Evolutionary conservation across 75 land plant species (phyloP).

Genomic region (Gnetum montanum): DNA sequence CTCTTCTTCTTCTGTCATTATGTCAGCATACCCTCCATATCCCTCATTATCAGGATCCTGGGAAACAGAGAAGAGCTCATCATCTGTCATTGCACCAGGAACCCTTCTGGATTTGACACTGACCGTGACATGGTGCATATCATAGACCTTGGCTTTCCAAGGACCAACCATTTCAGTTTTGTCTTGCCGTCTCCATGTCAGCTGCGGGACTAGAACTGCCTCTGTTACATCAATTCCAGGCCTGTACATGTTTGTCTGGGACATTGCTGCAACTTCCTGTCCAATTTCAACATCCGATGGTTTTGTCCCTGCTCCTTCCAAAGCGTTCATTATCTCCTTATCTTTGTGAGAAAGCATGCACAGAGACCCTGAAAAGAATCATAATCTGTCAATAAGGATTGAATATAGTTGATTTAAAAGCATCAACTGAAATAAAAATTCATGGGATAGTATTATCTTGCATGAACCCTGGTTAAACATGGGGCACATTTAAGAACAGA

Average conservation of each 20-base stretch:
- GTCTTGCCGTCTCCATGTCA: slow-evolving; percentile 79
- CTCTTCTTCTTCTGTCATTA: slow-evolving; percentile 66
- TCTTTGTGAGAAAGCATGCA: slow-evolving; percentile 68
- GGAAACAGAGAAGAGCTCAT: slow-evolving; percentile 41
- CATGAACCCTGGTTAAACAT: no score
- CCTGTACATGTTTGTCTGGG: slow-evolving; percentile 72
- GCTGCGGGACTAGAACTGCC: slow-evolving; percentile 65
- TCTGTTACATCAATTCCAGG: slow-evolving; percentile 85
- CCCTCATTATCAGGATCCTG: slow-evolving; percentile 23
- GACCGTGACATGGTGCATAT: slow-evolving; percentile 78
- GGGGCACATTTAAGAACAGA: no score
- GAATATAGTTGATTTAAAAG: no score
- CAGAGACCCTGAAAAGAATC: no score
- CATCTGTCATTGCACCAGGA: slow-evolving; percentile 77
- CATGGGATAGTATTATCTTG: no score
- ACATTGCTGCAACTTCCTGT: slow-evolving; percentile 71
- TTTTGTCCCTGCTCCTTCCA: slow-evolving; percentile 71
- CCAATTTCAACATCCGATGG: slow-evolving; percentile 56
- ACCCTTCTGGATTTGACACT: slow-evolving; percentile 73
- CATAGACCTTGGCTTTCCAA: slow-evolving; percentile 79
- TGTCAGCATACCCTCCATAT: slow-evolving; percentile 23
- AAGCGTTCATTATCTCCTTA: slow-evolving; percentile 78
- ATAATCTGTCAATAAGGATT: no score
- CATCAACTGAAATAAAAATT: no score
- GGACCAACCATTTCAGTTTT: slow-evolving; percentile 65